Evolutionary conservation across 2,329 filamentous ascomycete species (phyloP).

Genomic region (Corinectria fuckeliana): DNA sequence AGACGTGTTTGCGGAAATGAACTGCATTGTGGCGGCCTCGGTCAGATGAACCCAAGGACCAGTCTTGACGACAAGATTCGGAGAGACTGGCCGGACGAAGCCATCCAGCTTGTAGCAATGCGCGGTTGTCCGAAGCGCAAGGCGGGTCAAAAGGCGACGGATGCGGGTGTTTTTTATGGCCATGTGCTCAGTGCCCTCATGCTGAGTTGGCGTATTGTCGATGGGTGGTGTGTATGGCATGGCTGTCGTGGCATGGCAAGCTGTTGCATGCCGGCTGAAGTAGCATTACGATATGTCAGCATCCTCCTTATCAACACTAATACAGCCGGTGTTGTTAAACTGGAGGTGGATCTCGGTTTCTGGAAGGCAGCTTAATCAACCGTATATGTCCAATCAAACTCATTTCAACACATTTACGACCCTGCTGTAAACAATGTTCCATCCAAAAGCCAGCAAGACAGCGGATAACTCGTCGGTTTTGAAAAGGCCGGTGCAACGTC

Average conservation of each 20-base stretch:
- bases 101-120: slow-evolving; percentile 35
- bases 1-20: slow-evolving; percentile 27
- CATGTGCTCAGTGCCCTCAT: slow-evolving; percentile 35
- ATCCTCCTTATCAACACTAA: no score
- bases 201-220: slow-evolving; percentile 8
- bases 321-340: no score
- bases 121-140: slow-evolving; percentile 39
- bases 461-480: no score
- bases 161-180: slow-evolving; percentile 40
- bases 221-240: slow-evolving; percentile 3
- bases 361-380: no score
- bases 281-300: no score
- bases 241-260: not conserved
- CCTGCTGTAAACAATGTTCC: no score
- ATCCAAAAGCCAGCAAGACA: no score
- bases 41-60: slow-evolving; percentile 28
- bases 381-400: no score
- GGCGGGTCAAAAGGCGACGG: slow-evolving; percentile 32
- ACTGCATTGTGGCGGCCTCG: slow-evolving; percentile 31
- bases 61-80: slow-evolving; percentile 34
- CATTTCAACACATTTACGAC: no score
- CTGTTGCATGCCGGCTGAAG: no score
- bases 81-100: slow-evolving; percentile 37
- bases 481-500: no score
- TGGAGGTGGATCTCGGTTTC: no score